Evolutionary conservation across 208 protist genomes (phyloP), one percentile per base, ranked within the genome.

Genomic region (Naegleria gruberi): DNA sequence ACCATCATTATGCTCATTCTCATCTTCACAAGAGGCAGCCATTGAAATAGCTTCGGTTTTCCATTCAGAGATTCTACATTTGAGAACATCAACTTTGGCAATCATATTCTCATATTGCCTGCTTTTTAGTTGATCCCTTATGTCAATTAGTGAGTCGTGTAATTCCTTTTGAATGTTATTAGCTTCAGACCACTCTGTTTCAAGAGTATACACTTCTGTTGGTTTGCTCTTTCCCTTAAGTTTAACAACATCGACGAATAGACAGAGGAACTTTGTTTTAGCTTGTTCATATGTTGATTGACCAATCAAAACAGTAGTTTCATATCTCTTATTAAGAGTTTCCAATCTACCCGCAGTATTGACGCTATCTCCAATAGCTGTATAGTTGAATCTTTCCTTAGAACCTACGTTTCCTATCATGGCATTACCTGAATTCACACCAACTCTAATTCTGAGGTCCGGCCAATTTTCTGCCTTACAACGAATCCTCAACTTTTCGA

Each of bases 321-420:
- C 44, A 45, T 82, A 89, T 45, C 65, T 51, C 43, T 89, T 89
- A 26, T 89, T 89, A 12, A 89, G 42, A 26, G 86, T 37, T 37
- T 89, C 86, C 19, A 89, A 44, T 43, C 86, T 37, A 82, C 40
- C 42, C 6, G 41, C 37, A 19, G 37, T 41, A 42, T 92, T 92
- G 0, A 92, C 91, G 34, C 6, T 37, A 57, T 92, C 91, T 44
- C 90, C 90, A 42, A 92, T 42, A n/a, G 90, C 81, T 12, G 91
- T 92, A 43, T 90, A 92, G 30, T 92, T 85, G 30, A 92, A n/a
- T 37, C 90, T 7, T 17, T 84, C 40, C 40, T 47, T n/a, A 2
- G 23, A 40, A 15, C 91, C 91, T 6, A 92, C 26, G 47, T 90
- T 92, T 65, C 91, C 84, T 42, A 88, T 65, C 46, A 88, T 43